phyloP scores from a whole-genome alignment of 805 yeast genomes.

The Lipomyces japonicus region DNA sequence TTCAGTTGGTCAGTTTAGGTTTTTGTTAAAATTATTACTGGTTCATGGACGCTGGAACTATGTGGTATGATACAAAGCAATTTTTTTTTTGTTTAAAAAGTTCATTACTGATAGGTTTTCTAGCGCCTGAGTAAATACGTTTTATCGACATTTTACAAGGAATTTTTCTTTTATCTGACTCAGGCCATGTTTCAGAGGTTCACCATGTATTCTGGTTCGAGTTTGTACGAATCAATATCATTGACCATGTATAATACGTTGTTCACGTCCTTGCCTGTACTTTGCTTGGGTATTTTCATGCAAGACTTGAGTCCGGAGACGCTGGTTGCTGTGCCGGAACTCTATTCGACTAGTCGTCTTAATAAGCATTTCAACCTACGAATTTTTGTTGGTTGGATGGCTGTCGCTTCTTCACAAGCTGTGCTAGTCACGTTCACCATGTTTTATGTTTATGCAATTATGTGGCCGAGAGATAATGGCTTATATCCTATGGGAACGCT shows the following conservation, averaged over 20 bases:
- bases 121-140: slow-evolving; percentile 83
- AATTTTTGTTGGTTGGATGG: slow-evolving; percentile 73
- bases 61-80: slow-evolving; percentile 38
- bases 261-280: slow-evolving; percentile 87
- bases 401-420: slow-evolving; percentile 69
- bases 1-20: slow-evolving; percentile 91
- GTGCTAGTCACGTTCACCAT: slow-evolving; percentile 64
- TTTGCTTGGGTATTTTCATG: slow-evolving; percentile 93
- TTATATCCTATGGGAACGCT: slow-evolving; percentile 79
- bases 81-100: background rate
- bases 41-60: slow-evolving; percentile 98
- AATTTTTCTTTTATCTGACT: slow-evolving; percentile 79
- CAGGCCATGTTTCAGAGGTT: slow-evolving; percentile 84
- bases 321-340: slow-evolving; percentile 83
- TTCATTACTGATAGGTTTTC: background rate
- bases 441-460: slow-evolving; percentile 65
- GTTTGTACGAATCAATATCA: slow-evolving; percentile 93
- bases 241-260: slow-evolving; percentile 94
- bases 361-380: slow-evolving; percentile 69
- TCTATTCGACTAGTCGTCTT: slow-evolving; percentile 53
- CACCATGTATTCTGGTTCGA: slow-evolving; percentile 87
- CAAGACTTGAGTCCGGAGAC: slow-evolving; percentile 87
- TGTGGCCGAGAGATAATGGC: slow-evolving; percentile 64
- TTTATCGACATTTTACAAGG: slow-evolving; percentile 91
- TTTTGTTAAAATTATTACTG: slow-evolving; percentile 69